These are phyloP conservation scores for Monilinia polystroma DNA, from an alignment of 2,329 filamentous ascomycete species.

Conservation along the genomic window DNA sequence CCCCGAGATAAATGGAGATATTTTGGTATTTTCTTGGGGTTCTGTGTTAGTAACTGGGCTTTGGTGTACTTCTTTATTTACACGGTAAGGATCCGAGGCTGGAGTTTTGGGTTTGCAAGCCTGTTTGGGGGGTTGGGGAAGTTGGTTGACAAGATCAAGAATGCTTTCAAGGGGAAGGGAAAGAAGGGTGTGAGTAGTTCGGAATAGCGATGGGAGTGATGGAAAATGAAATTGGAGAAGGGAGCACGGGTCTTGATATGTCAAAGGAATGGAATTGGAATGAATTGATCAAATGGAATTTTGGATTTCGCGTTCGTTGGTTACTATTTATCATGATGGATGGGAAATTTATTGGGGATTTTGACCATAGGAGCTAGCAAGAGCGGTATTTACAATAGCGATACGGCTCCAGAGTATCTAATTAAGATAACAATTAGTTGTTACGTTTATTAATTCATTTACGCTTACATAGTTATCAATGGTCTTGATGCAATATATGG, in stretches of 20 bases:
- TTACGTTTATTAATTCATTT: too few relatives aligned
- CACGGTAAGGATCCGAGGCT: slow-evolving; percentile 66
- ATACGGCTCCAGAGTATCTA: too few relatives aligned
- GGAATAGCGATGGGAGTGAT: background rate
- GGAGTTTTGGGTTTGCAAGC: slow-evolving; percentile 66
- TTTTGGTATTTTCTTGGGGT: slow-evolving; percentile 71
- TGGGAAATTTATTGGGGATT: background rate
- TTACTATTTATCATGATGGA: background rate
- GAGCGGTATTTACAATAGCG: too few relatives aligned
- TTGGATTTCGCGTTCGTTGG: background rate
- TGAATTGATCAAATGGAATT: background rate
- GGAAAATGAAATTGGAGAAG: background rate
- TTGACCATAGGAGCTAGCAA: background rate
- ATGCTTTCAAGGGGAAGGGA: slow-evolving; percentile 26
- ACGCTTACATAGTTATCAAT: too few relatives aligned
- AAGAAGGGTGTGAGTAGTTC: slow-evolving; percentile 12
- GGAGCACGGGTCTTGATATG: background rate
- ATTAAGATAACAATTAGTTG: too few relatives aligned
- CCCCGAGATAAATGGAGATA: slow-evolving; percentile 65
- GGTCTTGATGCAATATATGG: too few relatives aligned
- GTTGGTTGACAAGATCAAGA: slow-evolving; percentile 42
- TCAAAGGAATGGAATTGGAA: background rate
- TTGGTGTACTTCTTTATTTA: slow-evolving; percentile 78
- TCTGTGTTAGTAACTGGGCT: slow-evolving; percentile 68
- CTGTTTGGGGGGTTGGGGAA: slow-evolving; percentile 52